These are phyloP conservation scores for Monosporascus cannonballus DNA, from an alignment of 2,329 filamentous ascomycete genomes.

Conservation along the genomic window DNA sequence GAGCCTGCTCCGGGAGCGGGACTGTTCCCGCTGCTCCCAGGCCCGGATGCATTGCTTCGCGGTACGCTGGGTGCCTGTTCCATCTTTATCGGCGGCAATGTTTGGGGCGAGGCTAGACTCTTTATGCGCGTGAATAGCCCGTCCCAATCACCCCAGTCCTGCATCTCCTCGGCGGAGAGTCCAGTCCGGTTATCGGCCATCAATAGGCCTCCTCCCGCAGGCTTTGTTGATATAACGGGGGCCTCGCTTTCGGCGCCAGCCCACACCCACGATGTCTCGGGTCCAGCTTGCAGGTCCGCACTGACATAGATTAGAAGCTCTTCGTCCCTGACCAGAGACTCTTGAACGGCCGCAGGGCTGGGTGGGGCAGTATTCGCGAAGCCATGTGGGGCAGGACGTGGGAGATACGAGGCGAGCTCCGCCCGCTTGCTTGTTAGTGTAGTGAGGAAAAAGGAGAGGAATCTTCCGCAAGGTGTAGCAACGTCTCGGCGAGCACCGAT, in stretches of 20 bases:
- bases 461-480: slow-evolving; percentile 73
- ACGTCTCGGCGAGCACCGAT: slow-evolving; percentile 68
- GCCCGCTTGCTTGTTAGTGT: slow-evolving; percentile 51
- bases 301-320: slow-evolving; percentile 84
- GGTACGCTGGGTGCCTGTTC: slow-evolving; percentile 20
- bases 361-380: slow-evolving; percentile 17
- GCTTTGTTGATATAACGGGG: slow-evolving; percentile 19
- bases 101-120: slow-evolving; percentile 38
- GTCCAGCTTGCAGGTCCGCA: slow-evolving; percentile 77
- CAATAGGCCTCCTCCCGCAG: slow-evolving; percentile 31
- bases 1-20: slow-evolving; percentile 19
- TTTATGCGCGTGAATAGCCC: slow-evolving; percentile 60
- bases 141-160: slow-evolving; percentile 78
- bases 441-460: slow-evolving; percentile 74
- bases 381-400: slow-evolving; percentile 17
- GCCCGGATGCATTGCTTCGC: slow-evolving; percentile 13
- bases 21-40: slow-evolving; percentile 26
- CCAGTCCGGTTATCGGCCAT: slow-evolving; percentile 44
- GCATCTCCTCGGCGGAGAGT: slow-evolving; percentile 49
- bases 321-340: slow-evolving; percentile 58
- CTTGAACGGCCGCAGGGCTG: slow-evolving; percentile 24
- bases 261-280: slow-evolving; percentile 81
- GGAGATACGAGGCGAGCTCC: slow-evolving; percentile 33
- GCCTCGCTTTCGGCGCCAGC: slow-evolving; percentile 48
- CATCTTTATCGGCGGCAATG: slow-evolving; percentile 27